These are phyloP conservation scores for Globisporangium spiculum DNA, from an alignment of 352 stramenopile species.

Conservation along the genomic window DNA sequence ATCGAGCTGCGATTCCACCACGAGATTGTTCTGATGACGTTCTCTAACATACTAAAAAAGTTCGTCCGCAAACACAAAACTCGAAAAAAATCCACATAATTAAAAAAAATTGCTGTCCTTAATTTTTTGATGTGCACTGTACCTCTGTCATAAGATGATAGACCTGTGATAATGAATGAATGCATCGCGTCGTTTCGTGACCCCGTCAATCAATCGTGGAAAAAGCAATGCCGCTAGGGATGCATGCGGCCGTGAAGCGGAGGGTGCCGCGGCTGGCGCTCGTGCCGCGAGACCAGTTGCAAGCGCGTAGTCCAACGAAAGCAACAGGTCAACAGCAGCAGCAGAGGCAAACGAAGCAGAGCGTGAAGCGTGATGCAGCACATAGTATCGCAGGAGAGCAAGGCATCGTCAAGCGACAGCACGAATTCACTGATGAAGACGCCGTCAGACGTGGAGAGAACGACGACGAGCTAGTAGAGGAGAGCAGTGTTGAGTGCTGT, in stretches of 20 bases:
- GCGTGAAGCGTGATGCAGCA: neutral
- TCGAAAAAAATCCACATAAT: no score
- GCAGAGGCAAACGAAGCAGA: neutral
- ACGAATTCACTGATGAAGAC: neutral
- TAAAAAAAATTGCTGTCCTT: no score
- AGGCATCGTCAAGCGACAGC: neutral
- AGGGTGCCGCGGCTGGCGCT: slow-evolving; percentile 47
- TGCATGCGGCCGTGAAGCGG: slow-evolving; percentile 22
- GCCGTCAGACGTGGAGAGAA: neutral
- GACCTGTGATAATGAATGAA: neutral
- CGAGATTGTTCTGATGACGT: no score
- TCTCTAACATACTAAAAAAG: no score
- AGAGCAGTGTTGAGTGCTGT: neutral
- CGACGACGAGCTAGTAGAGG: neutral
- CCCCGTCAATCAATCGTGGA: neutral
- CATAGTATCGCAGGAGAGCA: neutral
- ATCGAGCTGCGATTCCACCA: no score
- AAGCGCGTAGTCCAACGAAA: slow-evolving; percentile 2
- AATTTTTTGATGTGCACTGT: no score
- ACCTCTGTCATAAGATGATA: neutral
- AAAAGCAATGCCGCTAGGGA: slow-evolving; percentile 1
- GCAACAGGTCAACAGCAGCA: slow-evolving; percentile 21
- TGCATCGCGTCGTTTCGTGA: neutral
- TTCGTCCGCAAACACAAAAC: no score
- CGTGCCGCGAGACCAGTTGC: slow-evolving; percentile 38